Conservation (phyloP, 768 basidiomycete genomes). For the Candolleomyces aberdarensis region DNA sequence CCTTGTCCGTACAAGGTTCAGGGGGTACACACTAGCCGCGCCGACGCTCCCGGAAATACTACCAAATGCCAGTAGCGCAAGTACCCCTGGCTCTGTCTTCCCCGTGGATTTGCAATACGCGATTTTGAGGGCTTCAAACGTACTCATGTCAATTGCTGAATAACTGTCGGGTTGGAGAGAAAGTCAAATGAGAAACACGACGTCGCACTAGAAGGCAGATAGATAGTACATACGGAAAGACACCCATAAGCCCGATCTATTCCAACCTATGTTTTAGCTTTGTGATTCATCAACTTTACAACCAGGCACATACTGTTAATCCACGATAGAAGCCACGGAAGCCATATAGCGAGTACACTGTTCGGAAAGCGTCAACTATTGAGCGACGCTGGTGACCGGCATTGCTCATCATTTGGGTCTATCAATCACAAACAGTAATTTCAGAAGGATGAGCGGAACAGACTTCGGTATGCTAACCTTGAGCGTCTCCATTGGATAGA, state of each 20-base stretch:
- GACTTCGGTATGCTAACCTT: slow-evolving; percentile 50
- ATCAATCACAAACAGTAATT: slow-evolving; percentile 1
- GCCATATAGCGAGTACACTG: slow-evolving; percentile 78
- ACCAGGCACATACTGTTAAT: slow-evolving; percentile 59
- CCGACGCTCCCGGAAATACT: slow-evolving; percentile 93
- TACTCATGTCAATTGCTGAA: slow-evolving; percentile 96
- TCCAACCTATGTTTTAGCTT: not conserved
- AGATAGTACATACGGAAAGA: slow-evolving; percentile 73
- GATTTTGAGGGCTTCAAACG: slow-evolving; percentile 93
- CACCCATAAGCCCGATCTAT: slow-evolving; percentile 91
- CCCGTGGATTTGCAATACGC: slow-evolving; percentile 85
- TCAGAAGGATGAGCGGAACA: slow-evolving; percentile 6
- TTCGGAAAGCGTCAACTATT: slow-evolving; percentile 59
- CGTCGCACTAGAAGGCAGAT: not conserved
- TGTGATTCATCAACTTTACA: not conserved
- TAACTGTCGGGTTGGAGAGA: slow-evolving; percentile 43
- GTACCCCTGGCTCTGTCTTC: slow-evolving; percentile 84
- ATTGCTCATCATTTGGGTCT: slow-evolving; percentile 97
- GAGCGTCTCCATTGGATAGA: slow-evolving; percentile 95
- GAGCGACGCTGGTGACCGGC: slow-evolving; percentile 57
- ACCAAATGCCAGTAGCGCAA: slow-evolving; percentile 86
- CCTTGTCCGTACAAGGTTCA: slow-evolving; percentile 90
- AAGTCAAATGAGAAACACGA: not conserved
- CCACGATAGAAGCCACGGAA: slow-evolving; percentile 88
- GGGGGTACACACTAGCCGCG: slow-evolving; percentile 89